Conservation (phyloP, 2,329 filamentous ascomycete genomes). For the Colletotrichum sp. region DNA sequence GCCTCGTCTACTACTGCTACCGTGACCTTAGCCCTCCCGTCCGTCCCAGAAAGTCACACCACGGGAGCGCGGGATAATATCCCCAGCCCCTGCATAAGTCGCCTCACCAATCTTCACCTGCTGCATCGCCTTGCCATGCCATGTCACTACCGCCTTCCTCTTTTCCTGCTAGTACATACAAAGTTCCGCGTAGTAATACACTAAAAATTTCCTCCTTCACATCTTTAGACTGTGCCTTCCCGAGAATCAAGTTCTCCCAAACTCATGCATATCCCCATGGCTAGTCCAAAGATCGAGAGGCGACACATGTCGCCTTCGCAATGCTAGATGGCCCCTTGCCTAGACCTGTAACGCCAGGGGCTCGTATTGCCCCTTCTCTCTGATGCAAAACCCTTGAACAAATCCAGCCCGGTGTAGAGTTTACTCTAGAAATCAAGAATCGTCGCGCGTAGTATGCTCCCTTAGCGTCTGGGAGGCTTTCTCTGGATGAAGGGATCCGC, state of each 20-base stretch:
- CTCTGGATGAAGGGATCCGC: constrained; percentile 51
- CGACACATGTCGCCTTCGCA: background rate
- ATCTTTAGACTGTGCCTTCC: background rate
- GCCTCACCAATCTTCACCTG: background rate
- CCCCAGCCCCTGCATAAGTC: constrained; percentile 9
- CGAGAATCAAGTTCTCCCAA: background rate
- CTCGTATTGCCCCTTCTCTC: background rate
- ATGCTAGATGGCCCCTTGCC: constrained; percentile 4
- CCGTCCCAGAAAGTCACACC: background rate
- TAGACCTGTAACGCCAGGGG: constrained; percentile 16
- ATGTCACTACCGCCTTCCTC: background rate
- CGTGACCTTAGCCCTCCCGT: background rate
- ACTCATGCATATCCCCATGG: background rate
- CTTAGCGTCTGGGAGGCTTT: constrained; percentile 30
- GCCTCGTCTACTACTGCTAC: background rate
- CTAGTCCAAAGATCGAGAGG: constrained; percentile 7
- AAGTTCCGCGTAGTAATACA: background rate
- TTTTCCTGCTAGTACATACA: background rate
- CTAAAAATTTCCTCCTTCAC: background rate
- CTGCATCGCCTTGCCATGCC: background rate
- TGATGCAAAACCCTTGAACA: constrained; percentile 4
- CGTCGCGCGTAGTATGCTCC: background rate
- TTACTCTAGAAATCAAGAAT: constrained; percentile 15
- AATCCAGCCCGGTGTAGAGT: background rate
- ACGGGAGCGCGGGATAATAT: background rate